A percentile compares a stretch with the other conserved stretches of the same genome.
These are phyloP conservation scores for Amanita subjunquillea DNA, from an alignment of 768 basidiomycete species.

Conservation along the genomic window DNA sequence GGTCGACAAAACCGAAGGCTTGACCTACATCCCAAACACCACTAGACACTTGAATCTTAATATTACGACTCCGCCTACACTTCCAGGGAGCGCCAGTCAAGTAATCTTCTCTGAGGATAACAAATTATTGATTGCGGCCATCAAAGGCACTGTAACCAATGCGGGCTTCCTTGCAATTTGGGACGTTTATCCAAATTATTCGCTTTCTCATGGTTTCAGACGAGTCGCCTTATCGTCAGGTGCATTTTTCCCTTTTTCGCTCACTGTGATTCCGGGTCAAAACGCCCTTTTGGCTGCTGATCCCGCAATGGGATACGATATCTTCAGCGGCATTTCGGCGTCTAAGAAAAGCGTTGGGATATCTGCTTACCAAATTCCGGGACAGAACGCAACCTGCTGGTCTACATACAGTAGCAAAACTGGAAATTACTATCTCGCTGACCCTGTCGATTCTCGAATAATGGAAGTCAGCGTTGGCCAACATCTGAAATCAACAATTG, in stretches of 20 bases:
- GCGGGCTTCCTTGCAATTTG: background rate
- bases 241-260: background rate
- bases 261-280: background rate
- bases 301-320: background rate
- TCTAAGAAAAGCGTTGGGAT: background rate
- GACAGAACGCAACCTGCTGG: background rate
- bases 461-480: background rate
- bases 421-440: background rate
- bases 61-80: background rate
- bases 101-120: slow-evolving; percentile 1
- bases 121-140: background rate
- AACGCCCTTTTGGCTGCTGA: background rate
- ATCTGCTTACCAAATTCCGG: background rate
- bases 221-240: background rate
- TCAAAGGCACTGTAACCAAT: background rate
- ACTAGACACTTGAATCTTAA: background rate
- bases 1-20: background rate
- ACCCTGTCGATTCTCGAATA: background rate
- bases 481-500: background rate
- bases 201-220: background rate
- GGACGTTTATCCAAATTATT: background rate
- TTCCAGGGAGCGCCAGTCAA: background rate
- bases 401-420: background rate
- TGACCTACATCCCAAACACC: background rate
- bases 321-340: background rate